A percentile compares a stretch with the other conserved stretches of the same genome.
phyloP scores from a whole-genome alignment of 2,329 filamentous ascomycete genomes.

The Catunica adiposa region DNA sequence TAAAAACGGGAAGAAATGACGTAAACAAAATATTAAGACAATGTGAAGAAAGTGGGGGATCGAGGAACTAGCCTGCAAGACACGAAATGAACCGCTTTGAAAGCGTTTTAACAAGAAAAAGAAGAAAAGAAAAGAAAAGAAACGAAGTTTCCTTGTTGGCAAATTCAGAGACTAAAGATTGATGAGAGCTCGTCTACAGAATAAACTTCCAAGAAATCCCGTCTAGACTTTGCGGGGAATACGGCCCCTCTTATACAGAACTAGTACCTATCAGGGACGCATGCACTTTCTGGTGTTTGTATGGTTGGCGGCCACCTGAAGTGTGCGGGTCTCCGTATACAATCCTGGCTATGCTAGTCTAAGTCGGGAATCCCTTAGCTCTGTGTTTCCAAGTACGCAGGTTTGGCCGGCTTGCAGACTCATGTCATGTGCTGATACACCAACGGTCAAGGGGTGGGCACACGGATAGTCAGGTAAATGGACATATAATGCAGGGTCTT shows the following conservation, averaged over 20 bases:
- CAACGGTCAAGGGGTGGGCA: too few species aligned
- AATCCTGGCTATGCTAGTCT: too few species aligned
- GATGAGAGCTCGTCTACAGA: slow-evolving; percentile 7
- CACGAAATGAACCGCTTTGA: neutral
- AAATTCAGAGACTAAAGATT: neutral
- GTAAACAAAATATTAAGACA: neutral
- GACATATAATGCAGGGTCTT: too few species aligned
- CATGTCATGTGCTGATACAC: too few species aligned
- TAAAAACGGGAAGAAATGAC: neutral
- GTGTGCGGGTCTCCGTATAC: too few species aligned
- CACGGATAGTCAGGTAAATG: too few species aligned
- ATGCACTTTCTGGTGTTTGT: neutral
- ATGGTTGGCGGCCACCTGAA: too few species aligned
- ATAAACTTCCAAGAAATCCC: neutral
- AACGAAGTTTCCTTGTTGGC: neutral
- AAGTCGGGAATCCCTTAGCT: too few species aligned
- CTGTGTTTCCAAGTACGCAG: too few species aligned
- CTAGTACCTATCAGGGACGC: neutral
- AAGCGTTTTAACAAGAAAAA: neutral
- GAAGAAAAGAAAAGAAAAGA: slow-evolving; percentile 5
- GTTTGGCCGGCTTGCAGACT: too few species aligned
- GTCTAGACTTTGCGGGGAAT: neutral
- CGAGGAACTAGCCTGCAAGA: slow-evolving; percentile 19
- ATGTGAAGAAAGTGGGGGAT: neutral
- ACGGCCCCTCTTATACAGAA: neutral